Conservation (phyloP, 2,329 filamentous ascomycete species). For the Nothophoma quercina region DNA sequence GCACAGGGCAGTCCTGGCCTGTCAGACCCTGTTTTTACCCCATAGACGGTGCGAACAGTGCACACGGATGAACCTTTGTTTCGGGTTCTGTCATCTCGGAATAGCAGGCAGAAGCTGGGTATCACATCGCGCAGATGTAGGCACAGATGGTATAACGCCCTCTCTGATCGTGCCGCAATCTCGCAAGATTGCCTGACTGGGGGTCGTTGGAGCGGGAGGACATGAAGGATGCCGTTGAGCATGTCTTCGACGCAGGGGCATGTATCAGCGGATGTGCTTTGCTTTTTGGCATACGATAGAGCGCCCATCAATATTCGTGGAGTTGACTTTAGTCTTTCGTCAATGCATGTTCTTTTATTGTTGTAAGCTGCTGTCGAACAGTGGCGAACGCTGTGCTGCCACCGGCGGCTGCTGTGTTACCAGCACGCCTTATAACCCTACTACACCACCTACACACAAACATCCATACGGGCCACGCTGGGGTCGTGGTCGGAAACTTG, state of each 20-base stretch:
- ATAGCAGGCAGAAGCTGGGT: no score
- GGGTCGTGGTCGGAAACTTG: conserved; percentile 75
- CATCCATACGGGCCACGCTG: conserved; percentile 67
- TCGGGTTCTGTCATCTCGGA: not conserved
- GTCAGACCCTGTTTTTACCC: no score
- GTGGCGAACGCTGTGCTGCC: conserved; percentile 5
- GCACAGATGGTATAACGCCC: no score
- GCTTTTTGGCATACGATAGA: conserved; percentile 3
- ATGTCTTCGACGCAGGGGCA: conserved; percentile 10
- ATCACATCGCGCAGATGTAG: no score
- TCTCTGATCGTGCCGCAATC: conserved; percentile 14
- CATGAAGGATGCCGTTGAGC: conserved; percentile 9
- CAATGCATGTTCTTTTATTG: conserved; percentile 3
- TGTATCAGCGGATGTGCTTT: not conserved
- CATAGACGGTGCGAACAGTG: no score
- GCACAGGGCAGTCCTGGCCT: conserved; percentile 1
- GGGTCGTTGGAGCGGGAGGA: not conserved
- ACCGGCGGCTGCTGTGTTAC: conserved; percentile 5
- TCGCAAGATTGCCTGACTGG: conserved; percentile 7
- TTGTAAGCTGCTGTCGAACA: not conserved
- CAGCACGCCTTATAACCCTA: not conserved
- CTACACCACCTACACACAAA: conserved; percentile 56
- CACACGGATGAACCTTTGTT: no score
- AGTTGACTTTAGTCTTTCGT: not conserved
- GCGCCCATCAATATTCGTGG: conserved; percentile 5